Conservation (phyloP, 1,284 basidiomycete species). For the Trametes polyzona region DNA sequence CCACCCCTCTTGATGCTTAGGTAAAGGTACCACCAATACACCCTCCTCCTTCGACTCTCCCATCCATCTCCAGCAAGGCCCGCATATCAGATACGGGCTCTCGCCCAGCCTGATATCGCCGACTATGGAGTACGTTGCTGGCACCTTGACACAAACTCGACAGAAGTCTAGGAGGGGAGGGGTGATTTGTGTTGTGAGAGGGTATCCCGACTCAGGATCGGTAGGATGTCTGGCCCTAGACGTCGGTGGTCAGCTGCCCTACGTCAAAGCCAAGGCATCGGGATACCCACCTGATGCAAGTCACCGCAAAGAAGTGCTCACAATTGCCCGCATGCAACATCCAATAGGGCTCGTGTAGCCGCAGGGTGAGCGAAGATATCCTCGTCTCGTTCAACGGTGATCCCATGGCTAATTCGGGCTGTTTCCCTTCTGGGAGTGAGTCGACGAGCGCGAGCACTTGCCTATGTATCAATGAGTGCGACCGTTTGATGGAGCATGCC, state of each 20-base stretch:
- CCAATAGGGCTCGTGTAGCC: constrained; percentile 79
- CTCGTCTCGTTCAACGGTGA: constrained; percentile 49
- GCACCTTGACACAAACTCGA: constrained; percentile 68
- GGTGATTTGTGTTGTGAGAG: constrained; percentile 65
- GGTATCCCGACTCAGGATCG: constrained; percentile 62
- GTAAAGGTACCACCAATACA: constrained; percentile 57
- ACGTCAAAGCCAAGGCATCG: background rate
- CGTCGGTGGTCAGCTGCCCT: background rate
- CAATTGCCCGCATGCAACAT: constrained; percentile 79
- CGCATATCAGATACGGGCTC: constrained; percentile 74
- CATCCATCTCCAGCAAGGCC: constrained; percentile 72
- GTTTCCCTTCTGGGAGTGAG: constrained; percentile 39
- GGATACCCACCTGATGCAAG: constrained; percentile 65
- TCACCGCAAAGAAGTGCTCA: constrained; percentile 76
- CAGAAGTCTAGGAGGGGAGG: constrained; percentile 66
- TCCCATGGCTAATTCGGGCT: constrained; percentile 45
- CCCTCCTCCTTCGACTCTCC: constrained; percentile 48
- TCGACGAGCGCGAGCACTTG: constrained; percentile 52
- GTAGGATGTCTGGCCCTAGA: constrained; percentile 58
- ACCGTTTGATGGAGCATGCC: background rate
- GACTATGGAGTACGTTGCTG: constrained; percentile 66
- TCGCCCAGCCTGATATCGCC: constrained; percentile 76
- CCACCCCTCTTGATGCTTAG: constrained; percentile 46
- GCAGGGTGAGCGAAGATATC: constrained; percentile 57
- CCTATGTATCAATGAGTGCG: constrained; percentile 41